Evolutionary conservation across 148 eudicot species (phyloP).

Genomic region (Cornus kousa): DNA sequence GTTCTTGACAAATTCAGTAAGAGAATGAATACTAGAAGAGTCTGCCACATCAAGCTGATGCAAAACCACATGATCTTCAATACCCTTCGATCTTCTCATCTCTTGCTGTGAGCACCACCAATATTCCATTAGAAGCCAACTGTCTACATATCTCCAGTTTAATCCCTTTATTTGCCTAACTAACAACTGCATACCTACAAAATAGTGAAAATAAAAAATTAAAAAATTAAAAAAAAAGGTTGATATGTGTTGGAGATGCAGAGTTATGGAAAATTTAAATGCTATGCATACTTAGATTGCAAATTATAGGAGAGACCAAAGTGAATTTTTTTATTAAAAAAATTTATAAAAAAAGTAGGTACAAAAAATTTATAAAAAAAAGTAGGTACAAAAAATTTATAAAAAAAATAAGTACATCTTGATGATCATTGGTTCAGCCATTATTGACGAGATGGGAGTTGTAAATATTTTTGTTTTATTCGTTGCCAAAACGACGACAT

Average conservation of each 20-base stretch:
- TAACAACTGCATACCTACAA: constrained; percentile 43
- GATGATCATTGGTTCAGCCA: not conserved
- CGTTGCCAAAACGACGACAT: too few species aligned
- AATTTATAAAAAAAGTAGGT: too few species aligned
- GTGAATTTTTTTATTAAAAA: too few species aligned
- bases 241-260: too few species aligned
- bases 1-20: constrained; percentile 34
- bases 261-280: too few species aligned
- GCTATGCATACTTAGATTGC: too few species aligned
- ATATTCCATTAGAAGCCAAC: constrained; percentile 38
- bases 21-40: constrained; percentile 20
- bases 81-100: constrained; percentile 42
- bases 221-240: not conserved
- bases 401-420: not conserved
- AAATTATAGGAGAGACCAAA: too few species aligned
- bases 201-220: too few species aligned
- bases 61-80: constrained; percentile 31
- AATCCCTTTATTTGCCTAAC: constrained; percentile 55
- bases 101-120: constrained; percentile 42
- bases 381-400: too few species aligned
- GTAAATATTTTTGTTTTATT: too few species aligned
- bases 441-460: too few species aligned
- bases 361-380: too few species aligned
- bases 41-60: constrained; percentile 45
- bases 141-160: constrained; percentile 46